Conservation (phyloP, 2,329 filamentous ascomycete genomes). For the Monosporascus sp. region DNA sequence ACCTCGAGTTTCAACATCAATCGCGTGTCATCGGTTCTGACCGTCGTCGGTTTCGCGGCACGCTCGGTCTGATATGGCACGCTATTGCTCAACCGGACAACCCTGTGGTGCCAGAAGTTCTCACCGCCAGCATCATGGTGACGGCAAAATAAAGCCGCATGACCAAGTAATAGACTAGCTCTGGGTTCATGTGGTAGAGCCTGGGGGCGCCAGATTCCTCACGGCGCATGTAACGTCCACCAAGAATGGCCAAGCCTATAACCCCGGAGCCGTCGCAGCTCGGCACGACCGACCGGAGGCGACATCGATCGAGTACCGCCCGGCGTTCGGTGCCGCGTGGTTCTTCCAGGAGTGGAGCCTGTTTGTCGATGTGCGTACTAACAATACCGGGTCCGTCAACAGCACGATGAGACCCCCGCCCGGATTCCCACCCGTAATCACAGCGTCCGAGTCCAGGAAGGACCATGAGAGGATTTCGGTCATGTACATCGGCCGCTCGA, state of each 20-base stretch:
- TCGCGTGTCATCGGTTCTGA: neutral
- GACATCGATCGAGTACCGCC: conserved; percentile 30
- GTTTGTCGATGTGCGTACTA: conserved; percentile 28
- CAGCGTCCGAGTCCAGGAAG: neutral
- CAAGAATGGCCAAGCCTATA: conserved; percentile 25
- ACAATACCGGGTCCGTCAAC: neutral
- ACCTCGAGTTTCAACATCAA: neutral
- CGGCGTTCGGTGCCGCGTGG: conserved; percentile 32
- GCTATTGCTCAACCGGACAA: neutral
- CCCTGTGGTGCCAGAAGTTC: conserved; percentile 19
- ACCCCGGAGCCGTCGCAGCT: conserved; percentile 15
- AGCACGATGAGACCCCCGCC: neutral
- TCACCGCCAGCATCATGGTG: conserved; percentile 31
- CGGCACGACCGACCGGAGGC: conserved; percentile 28
- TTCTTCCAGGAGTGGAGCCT: conserved; percentile 28
- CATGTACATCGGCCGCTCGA: conserved; percentile 33
- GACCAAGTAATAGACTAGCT: conserved; percentile 32
- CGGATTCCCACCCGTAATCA: neutral
- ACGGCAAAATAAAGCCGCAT: conserved; percentile 28
- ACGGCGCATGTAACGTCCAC: conserved; percentile 21
- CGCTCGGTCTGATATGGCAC: neutral
- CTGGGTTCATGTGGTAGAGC: conserved; percentile 25
- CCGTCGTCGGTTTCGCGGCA: neutral
- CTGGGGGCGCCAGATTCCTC: conserved; percentile 24
- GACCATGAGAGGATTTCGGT: conserved; percentile 12